Percentiles rank a stretch among this genome's conserved stretches.
phyloP scores from a whole-genome alignment of 768 basidiomycete genomes.

The Kwoniella bestiolae region DNA sequence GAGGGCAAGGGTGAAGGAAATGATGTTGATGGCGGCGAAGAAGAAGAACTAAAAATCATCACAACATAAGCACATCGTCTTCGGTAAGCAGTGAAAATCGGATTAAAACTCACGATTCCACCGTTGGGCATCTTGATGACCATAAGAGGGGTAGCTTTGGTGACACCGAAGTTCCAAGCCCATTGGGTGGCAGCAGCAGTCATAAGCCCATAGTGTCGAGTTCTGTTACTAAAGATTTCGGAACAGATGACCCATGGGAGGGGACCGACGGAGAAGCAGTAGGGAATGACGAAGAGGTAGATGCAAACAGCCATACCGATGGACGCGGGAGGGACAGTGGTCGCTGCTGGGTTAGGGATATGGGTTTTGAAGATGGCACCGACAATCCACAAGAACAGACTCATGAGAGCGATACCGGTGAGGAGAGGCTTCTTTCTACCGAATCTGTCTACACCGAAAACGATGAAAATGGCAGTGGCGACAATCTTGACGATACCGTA shows the following conservation, averaged over 20 bases:
- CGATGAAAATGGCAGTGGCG: constrained; percentile 57
- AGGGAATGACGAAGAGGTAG: constrained; percentile 85
- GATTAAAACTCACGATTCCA: constrained; percentile 26
- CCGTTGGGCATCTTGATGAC: constrained; percentile 45
- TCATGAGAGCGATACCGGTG: constrained; percentile 78
- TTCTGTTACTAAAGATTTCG: constrained; percentile 85
- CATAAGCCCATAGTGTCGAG: constrained; percentile 77
- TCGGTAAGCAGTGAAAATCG: neutral
- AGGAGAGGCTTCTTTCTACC: constrained; percentile 62
- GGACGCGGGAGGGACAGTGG: constrained; percentile 59
- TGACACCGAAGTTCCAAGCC: constrained; percentile 47
- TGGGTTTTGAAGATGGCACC: constrained; percentile 81
- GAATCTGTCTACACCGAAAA: constrained; percentile 57
- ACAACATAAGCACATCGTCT: neutral
- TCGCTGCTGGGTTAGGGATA: constrained; percentile 60
- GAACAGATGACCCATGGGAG: constrained; percentile 70
- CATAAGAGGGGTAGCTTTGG: constrained; percentile 47
- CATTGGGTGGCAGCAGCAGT: constrained; percentile 76
- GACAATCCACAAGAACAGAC: constrained; percentile 76
- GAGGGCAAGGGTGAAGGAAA: constrained; percentile 33
- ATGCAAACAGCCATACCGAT: constrained; percentile 75
- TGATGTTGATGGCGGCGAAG: constrained; percentile 45
- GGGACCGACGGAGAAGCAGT: constrained; percentile 83
- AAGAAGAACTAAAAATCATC: constrained; percentile 41
- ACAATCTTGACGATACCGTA: constrained; percentile 60